Evolutionary conservation across 2,329 filamentous ascomycete species (phyloP).

Genomic region (Trichoderma semiorbis): DNA sequence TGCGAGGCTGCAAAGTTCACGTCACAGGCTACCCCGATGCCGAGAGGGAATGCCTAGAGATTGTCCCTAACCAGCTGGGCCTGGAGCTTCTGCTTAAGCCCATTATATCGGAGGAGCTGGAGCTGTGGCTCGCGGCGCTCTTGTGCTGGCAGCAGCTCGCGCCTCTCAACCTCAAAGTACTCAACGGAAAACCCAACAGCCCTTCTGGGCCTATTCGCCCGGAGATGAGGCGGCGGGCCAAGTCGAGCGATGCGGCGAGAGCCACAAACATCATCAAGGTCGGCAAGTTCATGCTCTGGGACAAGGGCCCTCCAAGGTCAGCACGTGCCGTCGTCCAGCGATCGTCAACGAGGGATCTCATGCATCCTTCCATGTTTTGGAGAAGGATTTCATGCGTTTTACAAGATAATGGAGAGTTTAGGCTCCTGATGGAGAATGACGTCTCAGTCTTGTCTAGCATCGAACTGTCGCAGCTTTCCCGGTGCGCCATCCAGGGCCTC

Average conservation of each 20-base stretch:
- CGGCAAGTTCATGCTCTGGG: constrained; percentile 86
- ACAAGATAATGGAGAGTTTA: constrained; percentile 92
- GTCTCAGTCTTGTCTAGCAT: constrained; percentile 76
- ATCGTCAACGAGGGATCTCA: constrained; percentile 55
- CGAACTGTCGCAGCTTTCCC: constrained; percentile 81
- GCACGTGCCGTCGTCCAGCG: constrained; percentile 55
- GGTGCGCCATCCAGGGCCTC: constrained; percentile 85
- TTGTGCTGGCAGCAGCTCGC: constrained; percentile 78
- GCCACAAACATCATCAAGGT: constrained; percentile 83
- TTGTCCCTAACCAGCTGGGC: constrained; percentile 49
- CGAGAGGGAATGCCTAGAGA: constrained; percentile 49
- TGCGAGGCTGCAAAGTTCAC: constrained; percentile 69
- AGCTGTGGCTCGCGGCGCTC: constrained; percentile 76
- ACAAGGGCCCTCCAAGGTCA: constrained; percentile 62
- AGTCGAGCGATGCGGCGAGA: constrained; percentile 33
- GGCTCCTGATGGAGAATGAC: constrained; percentile 83
- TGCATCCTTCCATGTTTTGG: constrained; percentile 64
- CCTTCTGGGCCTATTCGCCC: constrained; percentile 37
- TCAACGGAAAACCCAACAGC: constrained; percentile 39
- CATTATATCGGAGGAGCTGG: constrained; percentile 61
- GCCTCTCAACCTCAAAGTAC: constrained; percentile 50
- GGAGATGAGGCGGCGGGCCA: constrained; percentile 43
- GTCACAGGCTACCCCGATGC: constrained; percentile 47
- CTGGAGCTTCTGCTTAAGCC: constrained; percentile 65
- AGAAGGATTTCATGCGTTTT: constrained; percentile 86